Percentiles rank a stretch among this genome's conserved stretches.
Conservation (phyloP, 2,329 filamentous ascomycete genomes). For the Tolypocladium paradoxum region DNA sequence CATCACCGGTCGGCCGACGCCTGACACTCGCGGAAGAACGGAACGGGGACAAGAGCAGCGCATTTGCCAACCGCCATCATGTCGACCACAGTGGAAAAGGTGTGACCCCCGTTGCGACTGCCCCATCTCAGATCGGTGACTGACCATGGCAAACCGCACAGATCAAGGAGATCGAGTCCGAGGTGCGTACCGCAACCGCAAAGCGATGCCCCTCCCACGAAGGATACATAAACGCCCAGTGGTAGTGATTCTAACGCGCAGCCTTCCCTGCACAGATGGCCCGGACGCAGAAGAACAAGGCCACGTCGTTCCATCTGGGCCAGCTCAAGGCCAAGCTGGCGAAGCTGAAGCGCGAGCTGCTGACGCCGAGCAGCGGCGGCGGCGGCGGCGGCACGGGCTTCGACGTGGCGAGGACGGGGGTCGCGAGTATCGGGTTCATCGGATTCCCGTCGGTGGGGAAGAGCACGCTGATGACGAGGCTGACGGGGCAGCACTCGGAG, state of each 20-base stretch:
- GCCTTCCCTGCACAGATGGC: conserved; percentile 56
- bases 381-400: conserved; percentile 83
- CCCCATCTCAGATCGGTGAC: background rate
- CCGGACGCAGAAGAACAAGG: conserved; percentile 95
- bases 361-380: conserved; percentile 75
- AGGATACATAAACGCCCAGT: background rate
- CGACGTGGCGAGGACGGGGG: conserved; percentile 94
- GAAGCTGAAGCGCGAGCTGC: conserved; percentile 90
- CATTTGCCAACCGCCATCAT: conserved; percentile 44
- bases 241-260: background rate
- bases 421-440: conserved; percentile 94
- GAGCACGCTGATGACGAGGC: conserved; percentile 88
- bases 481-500: conserved; percentile 96
- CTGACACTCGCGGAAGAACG: background rate
- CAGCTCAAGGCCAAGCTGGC: conserved; percentile 97
- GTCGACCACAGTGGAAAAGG: conserved; percentile 97
- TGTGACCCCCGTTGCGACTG: conserved; percentile 24
- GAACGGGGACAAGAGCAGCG: background rate
- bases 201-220: conserved; percentile 1
- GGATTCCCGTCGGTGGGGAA: conserved; percentile 98
- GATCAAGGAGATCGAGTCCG: conserved; percentile 95
- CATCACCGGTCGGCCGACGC: background rate
- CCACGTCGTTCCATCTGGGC: conserved; percentile 84
- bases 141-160: conserved; percentile 23
- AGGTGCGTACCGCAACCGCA: conserved; percentile 46